These are phyloP conservation scores for Tubosaeta sp. DNA, from an alignment of 768 basidiomycete genomes.

Conservation along the genomic window DNA sequence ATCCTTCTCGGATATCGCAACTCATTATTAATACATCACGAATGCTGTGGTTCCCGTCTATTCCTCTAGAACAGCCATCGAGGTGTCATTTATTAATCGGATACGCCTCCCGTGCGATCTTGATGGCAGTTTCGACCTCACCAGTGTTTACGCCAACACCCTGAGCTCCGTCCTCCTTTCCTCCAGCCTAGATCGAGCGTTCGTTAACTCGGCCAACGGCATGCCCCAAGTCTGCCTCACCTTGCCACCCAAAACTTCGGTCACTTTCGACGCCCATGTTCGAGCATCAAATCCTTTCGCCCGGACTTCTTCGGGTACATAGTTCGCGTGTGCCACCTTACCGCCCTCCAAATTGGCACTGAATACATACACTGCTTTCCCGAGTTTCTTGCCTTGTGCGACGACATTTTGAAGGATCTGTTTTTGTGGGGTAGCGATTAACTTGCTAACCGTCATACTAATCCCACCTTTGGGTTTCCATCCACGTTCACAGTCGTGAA, in stretches of 20 bases:
- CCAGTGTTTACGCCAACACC: conserved; percentile 72
- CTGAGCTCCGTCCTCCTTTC: conserved; percentile 89
- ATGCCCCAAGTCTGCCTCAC: conserved; percentile 37
- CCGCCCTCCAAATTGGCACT: conserved; percentile 62
- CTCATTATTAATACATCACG: background rate
- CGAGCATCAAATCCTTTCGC: conserved; percentile 75
- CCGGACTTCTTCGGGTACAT: conserved; percentile 60
- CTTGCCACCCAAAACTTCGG: conserved; percentile 86
- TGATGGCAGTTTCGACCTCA: conserved; percentile 65
- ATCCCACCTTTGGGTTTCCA: conserved; percentile 77
- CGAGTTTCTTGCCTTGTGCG: conserved; percentile 72
- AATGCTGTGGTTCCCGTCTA: background rate
- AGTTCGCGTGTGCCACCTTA: conserved; percentile 88
- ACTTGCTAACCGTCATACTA: background rate
- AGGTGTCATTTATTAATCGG: conserved; percentile 14
- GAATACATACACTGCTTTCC: conserved; percentile 86
- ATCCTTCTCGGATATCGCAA: background rate
- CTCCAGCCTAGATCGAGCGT: conserved; percentile 65
- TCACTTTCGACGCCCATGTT: conserved; percentile 78
- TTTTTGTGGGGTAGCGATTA: background rate
- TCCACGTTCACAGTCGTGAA: conserved; percentile 70
- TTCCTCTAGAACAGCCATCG: background rate
- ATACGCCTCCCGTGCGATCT: conserved; percentile 46
- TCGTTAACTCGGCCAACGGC: conserved; percentile 4
- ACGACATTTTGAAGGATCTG: conserved; percentile 76